Percentiles rank a stretch among this genome's conserved stretches.
phyloP scores from a whole-genome alignment of 164 flowering plant species.

The Magnolia changhungtana region DNA sequence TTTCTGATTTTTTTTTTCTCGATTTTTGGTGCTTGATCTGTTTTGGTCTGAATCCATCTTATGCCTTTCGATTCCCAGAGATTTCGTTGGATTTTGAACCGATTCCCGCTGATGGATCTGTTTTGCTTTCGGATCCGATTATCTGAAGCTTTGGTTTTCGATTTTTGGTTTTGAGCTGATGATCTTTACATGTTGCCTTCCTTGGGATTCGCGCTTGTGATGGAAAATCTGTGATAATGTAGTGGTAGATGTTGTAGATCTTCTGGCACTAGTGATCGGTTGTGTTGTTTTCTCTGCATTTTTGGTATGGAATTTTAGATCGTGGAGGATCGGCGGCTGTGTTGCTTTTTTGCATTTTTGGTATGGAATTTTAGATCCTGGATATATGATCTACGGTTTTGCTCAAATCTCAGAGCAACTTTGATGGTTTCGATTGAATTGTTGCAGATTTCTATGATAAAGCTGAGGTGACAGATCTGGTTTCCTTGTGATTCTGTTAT shows the following conservation, averaged over 20 bases:
- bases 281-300: background rate
- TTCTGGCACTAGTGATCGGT: background rate
- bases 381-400: background rate
- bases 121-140: background rate
- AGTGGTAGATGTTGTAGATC: background rate
- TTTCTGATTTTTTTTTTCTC: background rate
- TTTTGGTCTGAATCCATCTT: background rate
- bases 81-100: background rate
- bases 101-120: background rate
- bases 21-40: slow-evolving; percentile 8
- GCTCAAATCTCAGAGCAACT: background rate
- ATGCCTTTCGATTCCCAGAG: slow-evolving; percentile 2
- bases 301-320: background rate
- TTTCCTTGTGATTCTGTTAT: background rate
- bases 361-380: background rate
- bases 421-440: too few species aligned
- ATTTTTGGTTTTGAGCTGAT: background rate
- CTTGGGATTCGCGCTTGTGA: background rate
- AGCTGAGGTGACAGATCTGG: slow-evolving; percentile 1
- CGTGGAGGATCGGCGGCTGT: too few species aligned
- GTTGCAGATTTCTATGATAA: too few species aligned
- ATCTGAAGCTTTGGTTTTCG: background rate
- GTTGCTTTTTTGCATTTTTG: background rate
- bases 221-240: background rate
- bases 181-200: background rate